Evolutionary conservation across 768 basidiomycete genomes (phyloP).

Genomic region (Xerocomellus amylosporus): DNA sequence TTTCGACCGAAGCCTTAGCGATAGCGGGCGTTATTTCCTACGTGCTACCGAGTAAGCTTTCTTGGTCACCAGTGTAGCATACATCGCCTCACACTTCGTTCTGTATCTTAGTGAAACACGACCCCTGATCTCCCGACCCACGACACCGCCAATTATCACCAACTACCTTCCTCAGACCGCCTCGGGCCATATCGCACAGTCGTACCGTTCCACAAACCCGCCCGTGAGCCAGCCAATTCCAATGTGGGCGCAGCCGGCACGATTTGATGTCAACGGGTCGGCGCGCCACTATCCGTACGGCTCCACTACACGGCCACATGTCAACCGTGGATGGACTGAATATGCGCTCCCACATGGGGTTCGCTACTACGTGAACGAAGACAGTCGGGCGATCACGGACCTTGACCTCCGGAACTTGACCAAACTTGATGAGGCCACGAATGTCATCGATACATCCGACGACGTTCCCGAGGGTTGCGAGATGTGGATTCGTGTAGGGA

Average conservation of each 20-base stretch:
- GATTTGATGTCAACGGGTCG: constrained; percentile 30
- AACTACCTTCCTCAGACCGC: constrained; percentile 15
- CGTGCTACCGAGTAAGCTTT: constrained; percentile 27
- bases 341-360: constrained; percentile 71
- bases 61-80: too few relatives aligned
- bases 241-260: constrained; percentile 25
- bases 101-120: constrained; percentile 44
- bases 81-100: background rate
- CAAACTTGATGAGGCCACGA: constrained; percentile 44
- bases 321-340: constrained; percentile 65
- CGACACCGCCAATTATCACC: constrained; percentile 31
- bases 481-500: constrained; percentile 58
- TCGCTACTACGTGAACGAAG: constrained; percentile 68
- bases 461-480: constrained; percentile 47
- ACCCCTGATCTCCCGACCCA: constrained; percentile 46
- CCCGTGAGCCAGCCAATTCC: constrained; percentile 29
- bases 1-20: constrained; percentile 19
- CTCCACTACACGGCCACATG: constrained; percentile 22
- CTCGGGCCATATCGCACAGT: constrained; percentile 23
- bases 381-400: constrained; percentile 64
- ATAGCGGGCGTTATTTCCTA: constrained; percentile 9
- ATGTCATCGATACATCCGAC: constrained; percentile 26
- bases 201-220: constrained; percentile 21
- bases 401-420: constrained; percentile 56
- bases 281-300: constrained; percentile 30